Percentiles rank a stretch among this genome's conserved stretches.
Conservation (phyloP, 768 basidiomycete genomes). For the Tubosaeta brunneosetosa region DNA sequence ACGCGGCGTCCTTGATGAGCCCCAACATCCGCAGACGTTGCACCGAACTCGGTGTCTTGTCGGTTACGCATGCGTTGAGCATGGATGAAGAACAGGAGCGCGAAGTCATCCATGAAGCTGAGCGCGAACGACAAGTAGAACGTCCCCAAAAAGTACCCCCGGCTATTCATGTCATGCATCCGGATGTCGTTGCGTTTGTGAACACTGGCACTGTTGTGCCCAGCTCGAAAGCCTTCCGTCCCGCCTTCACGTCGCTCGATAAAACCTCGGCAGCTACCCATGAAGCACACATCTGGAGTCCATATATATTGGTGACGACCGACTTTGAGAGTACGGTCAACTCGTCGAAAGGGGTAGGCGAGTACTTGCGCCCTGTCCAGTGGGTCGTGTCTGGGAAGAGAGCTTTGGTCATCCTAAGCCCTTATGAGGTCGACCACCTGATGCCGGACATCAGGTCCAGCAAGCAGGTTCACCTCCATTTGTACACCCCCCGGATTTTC, state of each 20-base stretch:
- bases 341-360: background rate
- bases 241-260: background rate
- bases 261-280: background rate
- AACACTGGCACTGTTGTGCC: background rate
- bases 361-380: constrained; percentile 9
- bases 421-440: background rate
- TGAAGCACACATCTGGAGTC: constrained; percentile 6
- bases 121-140: constrained; percentile 33
- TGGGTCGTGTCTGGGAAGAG: constrained; percentile 1
- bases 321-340: constrained; percentile 1
- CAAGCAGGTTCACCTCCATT: background rate
- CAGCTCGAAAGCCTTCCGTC: background rate
- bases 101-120: constrained; percentile 40
- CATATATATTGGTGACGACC: background rate
- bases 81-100: constrained; percentile 46
- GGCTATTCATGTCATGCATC: background rate
- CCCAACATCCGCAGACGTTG: constrained; percentile 24
- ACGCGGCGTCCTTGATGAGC: background rate
- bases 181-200: background rate
- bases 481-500: too few relatives aligned
- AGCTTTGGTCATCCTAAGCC: background rate
- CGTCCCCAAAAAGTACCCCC: background rate
- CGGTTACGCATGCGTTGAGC: constrained; percentile 9
- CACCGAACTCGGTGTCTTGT: constrained; percentile 23
- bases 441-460: background rate